phyloP scores from a whole-genome alignment of 2,329 filamentous ascomycete species.

The Ophiocordyceps camponoti-rufipedis region DNA sequence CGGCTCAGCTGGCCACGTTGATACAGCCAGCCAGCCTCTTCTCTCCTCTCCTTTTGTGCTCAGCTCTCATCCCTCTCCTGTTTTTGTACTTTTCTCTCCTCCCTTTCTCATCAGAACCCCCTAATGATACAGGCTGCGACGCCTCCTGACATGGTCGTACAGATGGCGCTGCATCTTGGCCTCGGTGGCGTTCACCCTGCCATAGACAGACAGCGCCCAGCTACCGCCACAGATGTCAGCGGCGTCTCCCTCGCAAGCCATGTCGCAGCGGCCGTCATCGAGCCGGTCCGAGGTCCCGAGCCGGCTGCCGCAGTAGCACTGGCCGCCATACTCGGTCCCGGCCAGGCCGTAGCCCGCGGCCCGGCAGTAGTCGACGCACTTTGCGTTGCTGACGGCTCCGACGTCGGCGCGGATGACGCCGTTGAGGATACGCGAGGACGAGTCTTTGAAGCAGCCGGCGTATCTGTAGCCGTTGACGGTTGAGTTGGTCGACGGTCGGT shows the following conservation, averaged over 20 bases:
- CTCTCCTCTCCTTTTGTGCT: too few relatives aligned
- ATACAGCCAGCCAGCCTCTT: too few relatives aligned
- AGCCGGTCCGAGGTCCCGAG: slow-evolving; percentile 18
- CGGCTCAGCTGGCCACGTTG: too few relatives aligned
- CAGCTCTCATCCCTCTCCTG: too few relatives aligned
- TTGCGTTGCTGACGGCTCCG: slow-evolving; percentile 22
- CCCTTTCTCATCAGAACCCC: background rate
- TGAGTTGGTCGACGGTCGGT: slow-evolving; percentile 3
- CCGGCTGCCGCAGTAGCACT: slow-evolving; percentile 32
- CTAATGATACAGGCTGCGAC: slow-evolving; percentile 8
- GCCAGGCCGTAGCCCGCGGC: slow-evolving; percentile 22
- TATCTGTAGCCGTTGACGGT: slow-evolving; percentile 16
- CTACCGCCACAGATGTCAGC: slow-evolving; percentile 31
- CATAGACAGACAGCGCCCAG: slow-evolving; percentile 26
- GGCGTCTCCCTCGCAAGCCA: slow-evolving; percentile 27
- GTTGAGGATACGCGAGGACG: slow-evolving; percentile 16
- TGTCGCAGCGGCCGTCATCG: slow-evolving; percentile 23
- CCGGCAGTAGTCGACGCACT: slow-evolving; percentile 30
- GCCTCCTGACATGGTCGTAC: slow-evolving; percentile 17
- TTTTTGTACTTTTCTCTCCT: too few relatives aligned
- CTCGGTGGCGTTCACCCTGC: slow-evolving; percentile 7
- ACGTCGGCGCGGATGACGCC: slow-evolving; percentile 21
- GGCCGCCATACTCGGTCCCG: slow-evolving; percentile 30
- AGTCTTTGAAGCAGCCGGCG: slow-evolving; percentile 25
- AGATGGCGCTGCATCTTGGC: slow-evolving; percentile 17